phyloP scores from a whole-genome alignment of 1,139 yeast genomes.

The Suhomyces bokatorum region DNA sequence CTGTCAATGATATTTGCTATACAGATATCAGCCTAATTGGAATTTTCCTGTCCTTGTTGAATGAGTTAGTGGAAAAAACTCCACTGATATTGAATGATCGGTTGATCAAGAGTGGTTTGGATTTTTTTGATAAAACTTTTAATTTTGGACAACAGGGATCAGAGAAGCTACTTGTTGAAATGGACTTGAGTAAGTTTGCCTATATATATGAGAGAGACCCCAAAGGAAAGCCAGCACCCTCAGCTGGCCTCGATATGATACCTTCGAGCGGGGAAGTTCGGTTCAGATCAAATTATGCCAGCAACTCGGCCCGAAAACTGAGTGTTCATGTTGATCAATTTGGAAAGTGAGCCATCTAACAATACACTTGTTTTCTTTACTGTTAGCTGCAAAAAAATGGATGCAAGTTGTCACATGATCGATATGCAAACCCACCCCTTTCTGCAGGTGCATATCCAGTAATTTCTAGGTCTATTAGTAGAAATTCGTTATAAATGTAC shows the following conservation, averaged over 20 bases:
- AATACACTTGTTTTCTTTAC: background rate
- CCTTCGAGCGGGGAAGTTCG: background rate
- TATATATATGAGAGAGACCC: conserved; percentile 1
- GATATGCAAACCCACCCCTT: too few relatives aligned
- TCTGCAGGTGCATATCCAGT: too few relatives aligned
- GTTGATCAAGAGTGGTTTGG: conserved; percentile 27
- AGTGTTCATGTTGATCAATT: conserved; percentile 35
- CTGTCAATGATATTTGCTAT: conserved; percentile 34
- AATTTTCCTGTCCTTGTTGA: conserved; percentile 24
- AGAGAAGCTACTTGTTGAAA: background rate
- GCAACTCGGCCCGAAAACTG: conserved; percentile 28
- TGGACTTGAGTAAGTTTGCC: background rate
- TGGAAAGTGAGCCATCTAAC: conserved; percentile 9
- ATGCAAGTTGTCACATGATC: too few relatives aligned
- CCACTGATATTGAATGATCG: conserved; percentile 17
- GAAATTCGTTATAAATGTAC: too few relatives aligned
- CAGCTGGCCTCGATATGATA: background rate
- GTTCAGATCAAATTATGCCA: conserved; percentile 1
- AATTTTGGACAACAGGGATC: background rate
- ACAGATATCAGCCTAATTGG: conserved; percentile 25
- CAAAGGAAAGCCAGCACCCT: background rate
- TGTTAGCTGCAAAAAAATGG: background rate
- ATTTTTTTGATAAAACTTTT: conserved; percentile 28
- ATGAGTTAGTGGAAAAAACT: conserved; percentile 17
- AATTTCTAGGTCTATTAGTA: too few relatives aligned